phyloP scores from a whole-genome alignment of 2,329 filamentous ascomycete species.

The Fusarium pseudonygamai region DNA sequence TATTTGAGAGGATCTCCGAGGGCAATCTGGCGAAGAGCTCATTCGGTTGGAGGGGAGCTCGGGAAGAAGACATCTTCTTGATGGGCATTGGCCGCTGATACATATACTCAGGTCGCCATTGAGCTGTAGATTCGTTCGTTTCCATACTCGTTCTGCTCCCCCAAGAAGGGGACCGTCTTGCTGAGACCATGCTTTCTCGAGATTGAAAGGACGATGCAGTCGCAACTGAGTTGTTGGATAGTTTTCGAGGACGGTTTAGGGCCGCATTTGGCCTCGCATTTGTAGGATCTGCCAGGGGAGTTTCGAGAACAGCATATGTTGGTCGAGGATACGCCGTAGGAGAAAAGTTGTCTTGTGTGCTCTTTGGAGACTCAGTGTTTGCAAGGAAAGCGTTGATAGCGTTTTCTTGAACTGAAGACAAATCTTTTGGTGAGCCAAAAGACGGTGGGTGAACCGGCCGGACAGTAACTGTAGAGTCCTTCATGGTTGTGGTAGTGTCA shows the following conservation, averaged over 20 bases:
- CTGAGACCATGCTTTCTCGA: constrained; percentile 42
- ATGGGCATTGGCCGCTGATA: constrained; percentile 37
- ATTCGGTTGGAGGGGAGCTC: constrained; percentile 52
- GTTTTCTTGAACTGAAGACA: constrained; percentile 33
- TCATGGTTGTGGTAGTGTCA: constrained; percentile 30
- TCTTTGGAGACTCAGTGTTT: constrained; percentile 11
- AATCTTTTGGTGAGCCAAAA: constrained; percentile 30
- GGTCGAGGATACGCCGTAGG: constrained; percentile 41
- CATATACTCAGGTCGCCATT: constrained; percentile 35
- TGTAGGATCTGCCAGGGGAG: constrained; percentile 33
- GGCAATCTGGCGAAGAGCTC: constrained; percentile 66
- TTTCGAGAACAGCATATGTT: constrained; percentile 48
- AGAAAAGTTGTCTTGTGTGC: constrained; percentile 15
- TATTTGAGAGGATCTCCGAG: constrained; percentile 66
- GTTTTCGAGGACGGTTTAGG: constrained; percentile 51
- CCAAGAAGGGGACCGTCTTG: constrained; percentile 44
- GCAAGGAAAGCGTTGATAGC: constrained; percentile 27
- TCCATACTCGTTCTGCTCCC: constrained; percentile 54
- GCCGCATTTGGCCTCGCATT: constrained; percentile 31
- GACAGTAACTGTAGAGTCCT: constrained; percentile 34
- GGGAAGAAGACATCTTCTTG: constrained; percentile 26
- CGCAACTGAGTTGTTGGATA: constrained; percentile 45
- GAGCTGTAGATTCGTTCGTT: constrained; percentile 48
- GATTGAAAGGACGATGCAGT: constrained; percentile 44
- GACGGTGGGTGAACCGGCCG: constrained; percentile 35